These are phyloP conservation scores for Ceratocystis huliohia DNA, from an alignment of 2,329 filamentous ascomycete genomes.

Conservation along the genomic window DNA sequence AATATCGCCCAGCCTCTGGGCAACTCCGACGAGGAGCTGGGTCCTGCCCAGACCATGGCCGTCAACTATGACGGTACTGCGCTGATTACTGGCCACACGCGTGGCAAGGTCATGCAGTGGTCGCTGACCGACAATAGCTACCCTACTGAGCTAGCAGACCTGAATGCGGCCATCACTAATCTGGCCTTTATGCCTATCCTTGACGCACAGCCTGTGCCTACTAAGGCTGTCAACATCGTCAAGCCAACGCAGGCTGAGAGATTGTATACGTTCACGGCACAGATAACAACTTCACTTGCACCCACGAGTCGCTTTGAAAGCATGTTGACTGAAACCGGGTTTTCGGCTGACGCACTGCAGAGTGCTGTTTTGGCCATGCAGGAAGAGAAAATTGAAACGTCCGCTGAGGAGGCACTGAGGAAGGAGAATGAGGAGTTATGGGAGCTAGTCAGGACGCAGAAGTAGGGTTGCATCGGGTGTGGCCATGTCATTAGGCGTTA, in stretches of 20 bases:
- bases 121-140: conserved; percentile 60
- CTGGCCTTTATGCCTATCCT: conserved; percentile 54
- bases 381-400: conserved; percentile 18
- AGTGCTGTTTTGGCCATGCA: conserved; percentile 32
- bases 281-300: conserved; percentile 37
- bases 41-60: conserved; percentile 53
- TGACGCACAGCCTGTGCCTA: conserved; percentile 21
- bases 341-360: conserved; percentile 37
- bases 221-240: conserved; percentile 45
- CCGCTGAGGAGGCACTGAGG: conserved; percentile 15
- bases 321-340: conserved; percentile 36
- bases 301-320: conserved; percentile 34
- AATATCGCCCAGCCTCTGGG: conserved; percentile 43
- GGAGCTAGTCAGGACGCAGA: conserved; percentile 30
- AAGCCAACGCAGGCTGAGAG: conserved; percentile 64
- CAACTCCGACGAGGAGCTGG: conserved; percentile 49
- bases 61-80: conserved; percentile 72
- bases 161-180: conserved; percentile 75
- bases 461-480: conserved; percentile 25
- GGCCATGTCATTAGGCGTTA: not conserved
- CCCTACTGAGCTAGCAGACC: conserved; percentile 51
- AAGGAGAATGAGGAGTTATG: conserved; percentile 31
- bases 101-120: conserved; percentile 70
- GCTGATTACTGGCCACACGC: conserved; percentile 67
- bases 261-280: conserved; percentile 52